phyloP scores from a whole-genome alignment of 2,329 filamentous ascomycete species.

The Ceratocystis smalleyi region DNA sequence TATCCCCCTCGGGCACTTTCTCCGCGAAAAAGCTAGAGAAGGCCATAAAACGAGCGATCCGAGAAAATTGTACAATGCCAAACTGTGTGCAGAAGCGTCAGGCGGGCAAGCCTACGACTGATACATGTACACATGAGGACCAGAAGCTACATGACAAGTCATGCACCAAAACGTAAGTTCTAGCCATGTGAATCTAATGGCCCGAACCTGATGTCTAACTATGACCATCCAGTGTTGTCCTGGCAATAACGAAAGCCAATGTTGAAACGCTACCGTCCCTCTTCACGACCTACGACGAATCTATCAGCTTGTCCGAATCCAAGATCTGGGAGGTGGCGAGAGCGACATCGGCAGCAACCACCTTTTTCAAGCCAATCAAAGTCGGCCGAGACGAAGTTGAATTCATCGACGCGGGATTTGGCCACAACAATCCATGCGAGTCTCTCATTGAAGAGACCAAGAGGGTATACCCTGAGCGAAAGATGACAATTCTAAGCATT shows the following conservation, averaged over 20 bases:
- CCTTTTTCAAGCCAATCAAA: conserved; percentile 23
- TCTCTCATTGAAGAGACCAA: conserved; percentile 22
- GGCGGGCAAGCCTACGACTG: not conserved
- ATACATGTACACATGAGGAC: not conserved
- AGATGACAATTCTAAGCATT: conserved; percentile 20
- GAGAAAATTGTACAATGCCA: not conserved
- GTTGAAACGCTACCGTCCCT: conserved; percentile 18
- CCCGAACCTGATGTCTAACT: not conserved
- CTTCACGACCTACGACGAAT: conserved; percentile 21
- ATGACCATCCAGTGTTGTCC: not conserved
- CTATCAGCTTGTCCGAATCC: conserved; percentile 18
- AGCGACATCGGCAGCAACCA: conserved; percentile 22
- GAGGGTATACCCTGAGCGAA: conserved; percentile 18
- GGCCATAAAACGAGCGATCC: not conserved
- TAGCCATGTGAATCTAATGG: no score
- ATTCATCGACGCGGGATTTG: conserved; percentile 23
- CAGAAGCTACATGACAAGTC: not conserved
- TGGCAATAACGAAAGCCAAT: not conserved
- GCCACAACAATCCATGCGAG: conserved; percentile 24
- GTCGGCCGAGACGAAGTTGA: conserved; percentile 21
- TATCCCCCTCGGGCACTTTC: not conserved
- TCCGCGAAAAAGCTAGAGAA: not conserved
- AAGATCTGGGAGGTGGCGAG: conserved; percentile 23
- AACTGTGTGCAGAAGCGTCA: not conserved
- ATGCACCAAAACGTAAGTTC: not conserved